Evolutionary conservation across 768 basidiomycete genomes (phyloP), one percentile per base, ranked within the genome.

Genomic region (Tulasnella sp.): DNA sequence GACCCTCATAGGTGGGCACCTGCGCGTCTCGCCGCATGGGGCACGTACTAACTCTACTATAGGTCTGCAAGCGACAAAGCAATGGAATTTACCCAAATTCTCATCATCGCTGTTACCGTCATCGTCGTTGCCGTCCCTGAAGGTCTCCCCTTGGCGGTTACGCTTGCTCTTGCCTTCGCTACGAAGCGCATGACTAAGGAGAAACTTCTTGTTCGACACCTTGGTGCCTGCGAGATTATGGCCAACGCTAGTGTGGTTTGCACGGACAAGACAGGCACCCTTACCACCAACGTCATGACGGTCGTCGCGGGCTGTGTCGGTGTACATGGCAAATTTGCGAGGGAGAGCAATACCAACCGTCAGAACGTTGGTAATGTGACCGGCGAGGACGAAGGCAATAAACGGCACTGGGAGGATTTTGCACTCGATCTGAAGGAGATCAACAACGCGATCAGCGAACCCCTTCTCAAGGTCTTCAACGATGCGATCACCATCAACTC

Each of bases 191-290:
- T 98, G 96, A 88, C 93, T 7, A 78, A 83, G 65, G 86, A 92
- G 69, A 96, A 96, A 52, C 75, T 98, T 0, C 80, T 99, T 40
- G 96, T 98, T 29, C 91, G 94, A 54, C 88, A 97, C 4, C 80
- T 99, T 32, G 88, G 88, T 6, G 92, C 92, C 11, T 98, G 94
- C 69, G 96, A 99, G 72, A 98, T 91, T 0, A 98, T 98, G 94
- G 94, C 88, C 19, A 97, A 97, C 64, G 88, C 94, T 4, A 93
- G 86, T 19, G 92, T 97, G 58, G 80, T 97, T 3, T 92, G 90
- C 70, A 93, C 91, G 12, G 91, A 93, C 75, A 93, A 94, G 73
- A 94, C 92, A 1, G 94, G 94, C 35, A 97, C 94, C 7, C 82
- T 99, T 21, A 99, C 96, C 0, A 84, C 89, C 66, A 98, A 98